Percentiles rank a stretch among this genome's conserved stretches.
Conservation (phyloP, 2,329 filamentous ascomycete genomes). For the Hawksworthiomyces lignivorus region DNA sequence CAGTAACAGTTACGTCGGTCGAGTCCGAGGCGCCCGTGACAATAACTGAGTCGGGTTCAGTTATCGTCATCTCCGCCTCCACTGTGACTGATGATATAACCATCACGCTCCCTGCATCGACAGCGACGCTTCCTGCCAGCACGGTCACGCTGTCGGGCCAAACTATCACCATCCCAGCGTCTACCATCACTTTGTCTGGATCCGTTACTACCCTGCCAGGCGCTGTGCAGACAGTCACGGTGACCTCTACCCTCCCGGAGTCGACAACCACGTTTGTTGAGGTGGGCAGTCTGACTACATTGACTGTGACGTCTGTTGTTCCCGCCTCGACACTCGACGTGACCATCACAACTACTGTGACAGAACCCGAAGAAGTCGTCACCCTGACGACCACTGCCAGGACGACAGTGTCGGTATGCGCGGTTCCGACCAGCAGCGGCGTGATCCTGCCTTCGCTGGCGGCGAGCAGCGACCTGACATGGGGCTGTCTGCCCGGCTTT, state of each 20-base stretch:
- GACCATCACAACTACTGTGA: constrained; percentile 10
- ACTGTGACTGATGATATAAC: constrained; percentile 1
- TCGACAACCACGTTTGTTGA: constrained; percentile 8
- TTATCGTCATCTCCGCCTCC: neutral
- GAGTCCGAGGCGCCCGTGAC: neutral
- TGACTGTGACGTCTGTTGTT: constrained; percentile 8
- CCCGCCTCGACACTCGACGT: constrained; percentile 8
- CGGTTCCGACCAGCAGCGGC: constrained; percentile 30
- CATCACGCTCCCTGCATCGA: constrained; percentile 14
- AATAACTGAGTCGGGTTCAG: neutral
- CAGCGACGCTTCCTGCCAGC: too few species aligned
- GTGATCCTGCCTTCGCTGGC: constrained; percentile 20
- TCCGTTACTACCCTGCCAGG: constrained; percentile 16
- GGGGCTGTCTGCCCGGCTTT: constrained; percentile 45
- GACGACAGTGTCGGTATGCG: constrained; percentile 31
- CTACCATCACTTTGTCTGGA: constrained; percentile 12
- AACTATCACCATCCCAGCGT: constrained; percentile 10
- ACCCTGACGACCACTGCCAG: constrained; percentile 28
- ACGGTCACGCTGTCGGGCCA: constrained; percentile 4
- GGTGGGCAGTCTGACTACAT: constrained; percentile 5
- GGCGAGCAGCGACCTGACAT: constrained; percentile 36
- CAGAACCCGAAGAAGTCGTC: neutral
- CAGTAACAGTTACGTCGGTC: neutral
- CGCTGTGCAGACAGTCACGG: constrained; percentile 9
- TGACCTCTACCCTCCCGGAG: constrained; percentile 6